phyloP scores from a whole-genome alignment of 495 filamentous ascomycete species.

The Parachaetomium inaequale region DNA sequence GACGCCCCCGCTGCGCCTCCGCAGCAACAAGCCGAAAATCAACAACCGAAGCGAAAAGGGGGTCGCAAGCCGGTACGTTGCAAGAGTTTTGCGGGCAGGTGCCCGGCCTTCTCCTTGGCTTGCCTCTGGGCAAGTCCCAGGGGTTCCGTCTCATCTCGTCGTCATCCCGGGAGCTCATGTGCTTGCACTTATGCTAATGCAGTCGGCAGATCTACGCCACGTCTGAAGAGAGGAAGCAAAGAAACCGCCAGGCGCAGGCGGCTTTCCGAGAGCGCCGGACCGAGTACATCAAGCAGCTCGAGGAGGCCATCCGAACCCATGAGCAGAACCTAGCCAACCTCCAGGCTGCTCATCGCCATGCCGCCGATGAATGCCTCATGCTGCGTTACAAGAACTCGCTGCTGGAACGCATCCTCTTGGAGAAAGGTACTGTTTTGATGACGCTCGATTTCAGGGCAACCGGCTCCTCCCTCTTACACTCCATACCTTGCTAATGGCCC shows the following conservation, averaged over 20 bases:
- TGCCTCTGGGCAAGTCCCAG: constrained; percentile 2
- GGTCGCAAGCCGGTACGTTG: constrained; percentile 87
- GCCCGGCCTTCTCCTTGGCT: constrained; percentile 11
- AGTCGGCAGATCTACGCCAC: constrained; percentile 84
- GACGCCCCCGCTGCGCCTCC: constrained; percentile 38
- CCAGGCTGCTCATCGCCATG: constrained; percentile 89
- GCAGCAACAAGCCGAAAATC: constrained; percentile 43
- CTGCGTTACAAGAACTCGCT: constrained; percentile 97
- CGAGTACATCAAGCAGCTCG: constrained; percentile 98
- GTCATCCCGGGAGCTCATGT: constrained; percentile 12
- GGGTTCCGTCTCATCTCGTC: not conserved
- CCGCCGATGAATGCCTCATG: constrained; percentile 97
- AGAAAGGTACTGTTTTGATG: constrained; percentile 73
- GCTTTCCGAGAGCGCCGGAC: constrained; percentile 95
- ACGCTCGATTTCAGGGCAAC: not conserved
- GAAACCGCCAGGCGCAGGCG: constrained; percentile 95
- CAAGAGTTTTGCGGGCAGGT: not conserved
- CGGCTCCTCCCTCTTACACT: not conserved
- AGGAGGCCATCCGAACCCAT: constrained; percentile 95
- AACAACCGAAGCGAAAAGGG: constrained; percentile 81
- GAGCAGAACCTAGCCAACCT: constrained; percentile 87
- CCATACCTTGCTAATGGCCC: not conserved
- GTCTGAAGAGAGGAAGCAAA: constrained; percentile 95
- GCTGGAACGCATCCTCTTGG: constrained; percentile 87
- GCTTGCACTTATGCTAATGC: constrained; percentile 26